Evolutionary conservation across 169 alveolate species (phyloP), one percentile per base, ranked within the genome.

Genomic region (Theileria equi): DNA sequence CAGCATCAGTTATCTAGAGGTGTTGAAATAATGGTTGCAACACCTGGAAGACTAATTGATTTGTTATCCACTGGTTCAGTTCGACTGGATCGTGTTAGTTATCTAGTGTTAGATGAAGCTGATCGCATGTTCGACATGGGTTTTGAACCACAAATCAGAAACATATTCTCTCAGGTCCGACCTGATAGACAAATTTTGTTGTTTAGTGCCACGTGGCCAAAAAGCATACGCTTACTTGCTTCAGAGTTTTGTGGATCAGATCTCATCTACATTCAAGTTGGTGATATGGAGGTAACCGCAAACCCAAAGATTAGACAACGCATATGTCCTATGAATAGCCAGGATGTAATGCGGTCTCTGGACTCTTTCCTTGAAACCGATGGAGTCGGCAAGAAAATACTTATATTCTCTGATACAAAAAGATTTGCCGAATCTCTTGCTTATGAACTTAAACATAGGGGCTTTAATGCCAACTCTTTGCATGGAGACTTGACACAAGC

Each of bases 121-220:
- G 99, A 97, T 82, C 84, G 97, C 73, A 93, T 95, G 97, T 89
- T 97, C 49, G 99, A 96, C 80, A 85, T 95, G 95, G 99, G 98
- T n/a, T 94, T 95, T 79, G 98, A 95, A 76, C 96, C 93, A 16
- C 96, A 94, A 79, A 59, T 80, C 52, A 57, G 92, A 79, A 85
- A 90, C 90, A 88, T 92, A 59, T 28, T 91, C 80, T 65, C 95
- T 50, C 88, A 92, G 91, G 84, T 96, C 64, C 81, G 98, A 54
- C 97, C 97, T 8, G 96, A 94, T 50, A 82, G 96, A 49, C 96
- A 94, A 82, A 89, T 94, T 11, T 55, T 92, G 40, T 84, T 95
- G 83, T 95, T 93, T 79, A 82, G 95, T 31, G 99, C 99, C 1
- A 95, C 99, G 2, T 94, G 97, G 95, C 97, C 97, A 11, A 68